A percentile compares a stretch with the other conserved stretches of the same genome.
These are phyloP conservation scores for Catunica adiposa DNA, from an alignment of 2,329 filamentous ascomycete species.

Conservation along the genomic window DNA sequence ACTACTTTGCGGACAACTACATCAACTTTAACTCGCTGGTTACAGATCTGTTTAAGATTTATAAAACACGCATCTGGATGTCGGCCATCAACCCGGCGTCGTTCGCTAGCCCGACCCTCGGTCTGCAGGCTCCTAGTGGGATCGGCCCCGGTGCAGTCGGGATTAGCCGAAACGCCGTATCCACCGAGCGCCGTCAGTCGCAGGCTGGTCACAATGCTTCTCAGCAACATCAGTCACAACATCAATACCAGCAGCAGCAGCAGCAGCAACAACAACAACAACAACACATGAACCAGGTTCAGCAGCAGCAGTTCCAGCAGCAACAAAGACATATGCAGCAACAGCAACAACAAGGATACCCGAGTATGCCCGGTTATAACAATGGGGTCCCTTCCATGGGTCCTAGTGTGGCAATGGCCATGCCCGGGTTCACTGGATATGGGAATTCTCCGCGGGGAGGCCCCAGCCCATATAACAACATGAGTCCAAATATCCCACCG, in stretches of 20 bases:
- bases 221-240: constrained; percentile 5
- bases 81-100: constrained; percentile 96
- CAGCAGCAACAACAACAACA: constrained; percentile 24
- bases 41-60: constrained; percentile 95
- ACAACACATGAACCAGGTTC: constrained; percentile 21
- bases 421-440: constrained; percentile 3
- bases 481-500: not conserved
- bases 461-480: constrained; percentile 9
- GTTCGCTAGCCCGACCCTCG: constrained; percentile 64
- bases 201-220: constrained; percentile 21
- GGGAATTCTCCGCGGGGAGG: constrained; percentile 8
- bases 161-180: constrained; percentile 32
- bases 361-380: not conserved
- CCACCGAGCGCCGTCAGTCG: constrained; percentile 33
- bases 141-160: constrained; percentile 51
- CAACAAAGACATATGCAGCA: constrained; percentile 4
- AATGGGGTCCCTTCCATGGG: not conserved
- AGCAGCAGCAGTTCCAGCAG: constrained; percentile 10
- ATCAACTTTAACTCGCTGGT: constrained; percentile 99
- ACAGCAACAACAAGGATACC: constrained; percentile 3
- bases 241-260: constrained; percentile 5
- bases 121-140: constrained; percentile 51
- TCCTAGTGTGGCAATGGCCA: not conserved
- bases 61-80: constrained; percentile 99
- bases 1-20: constrained; percentile 95